phyloP scores from a whole-genome alignment of 306 rosid species.

The Carpinus viminea region DNA sequence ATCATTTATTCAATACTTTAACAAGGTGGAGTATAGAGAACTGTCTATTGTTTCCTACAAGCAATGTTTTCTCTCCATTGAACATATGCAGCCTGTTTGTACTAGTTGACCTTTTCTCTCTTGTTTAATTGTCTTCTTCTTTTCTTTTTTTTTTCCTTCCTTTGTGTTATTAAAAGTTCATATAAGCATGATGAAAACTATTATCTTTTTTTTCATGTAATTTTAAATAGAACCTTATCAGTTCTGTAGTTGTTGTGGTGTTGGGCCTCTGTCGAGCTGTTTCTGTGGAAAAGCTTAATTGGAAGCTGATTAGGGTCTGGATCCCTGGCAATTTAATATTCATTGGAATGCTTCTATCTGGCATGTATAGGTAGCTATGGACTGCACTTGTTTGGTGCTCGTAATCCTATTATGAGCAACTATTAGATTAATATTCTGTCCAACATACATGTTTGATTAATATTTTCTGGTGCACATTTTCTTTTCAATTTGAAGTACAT shows the following conservation, averaged over 20 bases:
- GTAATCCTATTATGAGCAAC: background rate
- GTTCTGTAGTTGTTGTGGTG: slow-evolving; percentile 60
- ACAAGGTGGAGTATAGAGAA: too few species aligned
- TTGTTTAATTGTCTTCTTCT: too few species aligned
- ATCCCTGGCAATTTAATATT: slow-evolving; percentile 85
- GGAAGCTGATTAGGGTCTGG: slow-evolving; percentile 86
- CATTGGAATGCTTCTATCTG: slow-evolving; percentile 85
- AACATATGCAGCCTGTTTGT: too few species aligned
- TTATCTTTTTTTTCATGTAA: slow-evolving; percentile 17
- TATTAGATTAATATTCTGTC: slow-evolving; percentile 1
- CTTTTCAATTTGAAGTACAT: slow-evolving; percentile 75
- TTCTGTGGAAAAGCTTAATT: slow-evolving; percentile 66
- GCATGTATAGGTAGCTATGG: slow-evolving; percentile 77
- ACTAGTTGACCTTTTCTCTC: too few species aligned
- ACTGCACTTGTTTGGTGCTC: background rate
- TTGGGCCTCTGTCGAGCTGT: slow-evolving; percentile 59
- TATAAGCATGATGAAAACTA: background rate
- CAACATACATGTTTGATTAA: slow-evolving; percentile 14
- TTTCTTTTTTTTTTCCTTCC: too few species aligned
- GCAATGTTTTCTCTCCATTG: too few species aligned
- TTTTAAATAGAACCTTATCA: slow-evolving; percentile 72
- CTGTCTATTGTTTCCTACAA: too few species aligned
- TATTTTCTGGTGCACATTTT: slow-evolving; percentile 19
- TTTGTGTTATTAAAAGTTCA: too few species aligned
- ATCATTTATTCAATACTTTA: too few species aligned